Conservation (phyloP, 2,329 filamentous ascomycete genomes). For the Talaromyces amestolkiae region DNA sequence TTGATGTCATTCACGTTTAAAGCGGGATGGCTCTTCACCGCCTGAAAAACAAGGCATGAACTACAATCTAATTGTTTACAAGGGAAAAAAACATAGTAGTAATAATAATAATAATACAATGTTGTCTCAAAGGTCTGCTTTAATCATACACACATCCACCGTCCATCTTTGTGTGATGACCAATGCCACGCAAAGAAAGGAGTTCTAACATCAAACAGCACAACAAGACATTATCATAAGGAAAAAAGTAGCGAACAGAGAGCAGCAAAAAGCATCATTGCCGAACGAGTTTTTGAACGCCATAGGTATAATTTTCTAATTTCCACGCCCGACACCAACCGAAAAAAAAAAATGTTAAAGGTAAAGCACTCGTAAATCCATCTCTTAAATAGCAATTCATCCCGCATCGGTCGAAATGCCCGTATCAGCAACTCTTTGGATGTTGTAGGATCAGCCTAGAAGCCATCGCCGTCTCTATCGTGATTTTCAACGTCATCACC, state of each 20-base stretch:
- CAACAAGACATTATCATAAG: conserved; percentile 5
- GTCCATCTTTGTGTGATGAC: neutral
- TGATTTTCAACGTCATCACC: conserved; percentile 13
- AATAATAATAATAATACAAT: neutral
- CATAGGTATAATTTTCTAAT: conserved; percentile 15
- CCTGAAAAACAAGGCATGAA: conserved; percentile 8
- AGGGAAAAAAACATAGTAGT: too few relatives aligned
- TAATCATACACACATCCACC: conserved; percentile 5
- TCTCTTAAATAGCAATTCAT: neutral
- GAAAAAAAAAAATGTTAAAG: neutral
- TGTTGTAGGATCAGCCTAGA: conserved; percentile 5
- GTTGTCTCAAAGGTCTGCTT: neutral
- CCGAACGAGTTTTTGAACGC: conserved; percentile 13
- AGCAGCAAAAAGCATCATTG: neutral
- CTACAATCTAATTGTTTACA: neutral
- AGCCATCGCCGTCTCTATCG: conserved; percentile 17
- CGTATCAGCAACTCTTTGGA: neutral
- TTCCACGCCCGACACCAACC: conserved; percentile 10
- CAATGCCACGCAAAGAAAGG: neutral
- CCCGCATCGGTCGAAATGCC: neutral
- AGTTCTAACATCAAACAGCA: neutral
- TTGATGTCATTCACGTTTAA: conserved; percentile 1
- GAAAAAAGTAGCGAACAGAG: neutral
- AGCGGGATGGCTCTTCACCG: neutral
- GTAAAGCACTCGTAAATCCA: neutral